Conservation (phyloP, 495 filamentous ascomycete genomes). For the Niebla homalea region DNA sequence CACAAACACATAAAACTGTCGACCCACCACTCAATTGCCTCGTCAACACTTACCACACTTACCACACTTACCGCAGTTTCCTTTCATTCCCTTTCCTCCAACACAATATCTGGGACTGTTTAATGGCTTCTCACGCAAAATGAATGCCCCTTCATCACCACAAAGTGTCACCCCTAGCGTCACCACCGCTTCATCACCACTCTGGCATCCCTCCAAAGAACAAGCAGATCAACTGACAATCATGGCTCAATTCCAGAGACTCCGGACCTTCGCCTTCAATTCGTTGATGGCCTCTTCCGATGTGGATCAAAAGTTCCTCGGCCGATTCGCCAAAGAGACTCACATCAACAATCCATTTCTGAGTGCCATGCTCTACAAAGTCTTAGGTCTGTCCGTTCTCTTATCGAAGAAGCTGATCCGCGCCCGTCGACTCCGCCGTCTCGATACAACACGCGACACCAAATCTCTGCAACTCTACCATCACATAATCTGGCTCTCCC, state of each 20-base stretch:
- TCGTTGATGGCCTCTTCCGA: slow-evolving; percentile 85
- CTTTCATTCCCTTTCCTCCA: no score
- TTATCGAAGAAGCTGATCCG: slow-evolving; percentile 72
- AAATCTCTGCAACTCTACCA: slow-evolving; percentile 68
- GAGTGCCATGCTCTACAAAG: slow-evolving; percentile 69
- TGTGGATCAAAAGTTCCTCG: slow-evolving; percentile 93
- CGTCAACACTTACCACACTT: no score
- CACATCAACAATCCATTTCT: slow-evolving; percentile 59
- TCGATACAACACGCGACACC: slow-evolving; percentile 65
- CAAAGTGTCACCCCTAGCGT: no score
- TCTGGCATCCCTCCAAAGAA: no score
- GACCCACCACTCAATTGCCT: no score
- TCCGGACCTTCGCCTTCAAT: slow-evolving; percentile 14
- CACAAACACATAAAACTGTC: no score
- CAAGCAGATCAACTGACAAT: background rate
- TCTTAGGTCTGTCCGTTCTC: slow-evolving; percentile 81
- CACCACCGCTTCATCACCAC: no score
- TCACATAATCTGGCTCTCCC: slow-evolving; percentile 88
- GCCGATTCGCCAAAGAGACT: slow-evolving; percentile 65
- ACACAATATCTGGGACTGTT: no score
- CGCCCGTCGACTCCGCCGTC: slow-evolving; percentile 69
- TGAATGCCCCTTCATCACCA: no score
- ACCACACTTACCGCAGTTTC: no score
- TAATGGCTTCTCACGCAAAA: no score
- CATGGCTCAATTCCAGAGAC: slow-evolving; percentile 10